Evolutionary conservation across 495 filamentous ascomycete genomes (phyloP).

Genomic region (Xylona heveae): DNA sequence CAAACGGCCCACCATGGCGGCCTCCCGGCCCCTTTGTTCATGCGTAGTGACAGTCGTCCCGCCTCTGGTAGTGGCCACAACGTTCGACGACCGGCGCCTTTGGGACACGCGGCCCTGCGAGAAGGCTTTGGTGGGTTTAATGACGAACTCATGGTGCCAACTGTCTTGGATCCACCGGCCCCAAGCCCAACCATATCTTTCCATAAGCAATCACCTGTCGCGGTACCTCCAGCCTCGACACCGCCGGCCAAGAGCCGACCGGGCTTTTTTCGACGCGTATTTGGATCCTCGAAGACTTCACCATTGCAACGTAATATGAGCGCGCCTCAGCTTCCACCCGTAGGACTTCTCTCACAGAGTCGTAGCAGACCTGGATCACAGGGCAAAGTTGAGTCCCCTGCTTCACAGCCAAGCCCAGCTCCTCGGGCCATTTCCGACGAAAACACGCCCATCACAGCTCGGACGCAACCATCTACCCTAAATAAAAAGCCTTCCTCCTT

Average conservation of each 20-base stretch:
- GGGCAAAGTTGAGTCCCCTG: conserved; percentile 8
- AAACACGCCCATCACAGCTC: conserved; percentile 20
- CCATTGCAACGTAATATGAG: conserved; percentile 11
- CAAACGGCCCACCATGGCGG: too few relatives aligned
- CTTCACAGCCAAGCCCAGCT: too few relatives aligned
- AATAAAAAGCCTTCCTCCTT: conserved; percentile 84
- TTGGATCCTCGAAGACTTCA: conserved; percentile 37
- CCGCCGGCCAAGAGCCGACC: conserved; percentile 38
- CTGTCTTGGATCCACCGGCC: conserved; percentile 19
- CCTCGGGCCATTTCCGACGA: too few relatives aligned
- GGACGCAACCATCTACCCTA: conserved; percentile 30
- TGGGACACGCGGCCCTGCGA: too few relatives aligned
- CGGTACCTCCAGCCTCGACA: conserved; percentile 14
- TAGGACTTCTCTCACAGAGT: conserved; percentile 7
- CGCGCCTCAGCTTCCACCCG: too few relatives aligned
- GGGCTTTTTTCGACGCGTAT: conserved; percentile 85
- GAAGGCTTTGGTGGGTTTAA: too few relatives aligned
- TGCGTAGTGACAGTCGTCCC: too few relatives aligned
- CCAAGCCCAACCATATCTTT: conserved; percentile 31
- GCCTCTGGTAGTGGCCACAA: too few relatives aligned
- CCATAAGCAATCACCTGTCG: conserved; percentile 21
- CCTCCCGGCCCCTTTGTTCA: too few relatives aligned
- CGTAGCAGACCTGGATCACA: conserved; percentile 9
- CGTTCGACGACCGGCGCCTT: too few relatives aligned
- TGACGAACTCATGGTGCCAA: too few relatives aligned